Conservation (phyloP, 2,329 filamentous ascomycete genomes). For the Aspergillus brunneoviolaceus region DNA sequence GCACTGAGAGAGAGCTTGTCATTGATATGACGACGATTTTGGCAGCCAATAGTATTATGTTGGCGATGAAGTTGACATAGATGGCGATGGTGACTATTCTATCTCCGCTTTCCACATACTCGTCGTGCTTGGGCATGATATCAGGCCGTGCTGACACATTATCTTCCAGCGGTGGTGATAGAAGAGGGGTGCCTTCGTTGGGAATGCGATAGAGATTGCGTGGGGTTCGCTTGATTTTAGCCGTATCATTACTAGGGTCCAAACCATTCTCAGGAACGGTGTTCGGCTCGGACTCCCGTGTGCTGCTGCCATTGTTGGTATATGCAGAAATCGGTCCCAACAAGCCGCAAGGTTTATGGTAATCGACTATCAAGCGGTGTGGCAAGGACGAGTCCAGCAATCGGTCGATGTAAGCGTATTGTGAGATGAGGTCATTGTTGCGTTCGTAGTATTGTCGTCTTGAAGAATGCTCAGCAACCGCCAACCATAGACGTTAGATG, state of each 20-base stretch:
- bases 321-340: neutral
- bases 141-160: slow-evolving; percentile 55
- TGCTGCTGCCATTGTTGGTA: neutral
- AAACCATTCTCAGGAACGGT: neutral
- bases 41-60: slow-evolving; percentile 69
- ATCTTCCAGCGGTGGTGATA: slow-evolving; percentile 53
- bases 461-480: neutral
- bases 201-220: slow-evolving; percentile 77
- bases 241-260: slow-evolving; percentile 38
- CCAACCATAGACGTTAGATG: neutral
- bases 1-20: slow-evolving; percentile 66
- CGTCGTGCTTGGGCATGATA: slow-evolving; percentile 43
- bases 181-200: slow-evolving; percentile 31
- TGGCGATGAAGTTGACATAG: slow-evolving; percentile 79
- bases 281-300: slow-evolving; percentile 51
- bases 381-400: slow-evolving; percentile 90
- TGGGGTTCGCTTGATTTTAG: slow-evolving; percentile 69
- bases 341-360: slow-evolving; percentile 46
- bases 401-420: slow-evolving; percentile 91
- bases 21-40: slow-evolving; percentile 76
- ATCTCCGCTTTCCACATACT: slow-evolving; percentile 65
- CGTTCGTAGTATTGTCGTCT: slow-evolving; percentile 83
- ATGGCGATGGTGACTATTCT: slow-evolving; percentile 83
- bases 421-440: slow-evolving; percentile 82
- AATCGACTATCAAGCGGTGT: slow-evolving; percentile 87